Evolutionary conservation across 176 grass and related monocot species (phyloP).

Genomic region (Oryza rufipogon): DNA sequence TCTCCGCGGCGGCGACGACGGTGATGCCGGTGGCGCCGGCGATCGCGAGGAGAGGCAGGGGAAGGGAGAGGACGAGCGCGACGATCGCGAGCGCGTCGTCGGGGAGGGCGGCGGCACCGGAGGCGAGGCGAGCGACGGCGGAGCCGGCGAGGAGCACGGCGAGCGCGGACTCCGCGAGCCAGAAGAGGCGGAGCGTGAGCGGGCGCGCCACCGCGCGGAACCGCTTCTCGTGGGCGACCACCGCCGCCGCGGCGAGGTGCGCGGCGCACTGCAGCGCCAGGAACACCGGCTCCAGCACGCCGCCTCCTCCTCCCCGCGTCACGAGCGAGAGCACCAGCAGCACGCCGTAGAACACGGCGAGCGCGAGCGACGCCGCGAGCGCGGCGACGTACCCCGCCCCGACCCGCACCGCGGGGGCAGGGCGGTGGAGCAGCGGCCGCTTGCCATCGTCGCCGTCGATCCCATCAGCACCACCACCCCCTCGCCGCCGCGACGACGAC

Average conservation of each 20-base stretch:
- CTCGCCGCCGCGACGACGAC: background rate
- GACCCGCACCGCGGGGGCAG: background rate
- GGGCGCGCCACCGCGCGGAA: conserved; percentile 68
- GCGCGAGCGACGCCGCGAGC: conserved; percentile 45
- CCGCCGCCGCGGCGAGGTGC: conserved; percentile 46
- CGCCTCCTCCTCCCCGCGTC: background rate
- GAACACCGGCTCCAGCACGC: conserved; percentile 49
- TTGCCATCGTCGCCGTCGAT: conserved; percentile 25
- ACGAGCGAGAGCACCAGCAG: conserved; percentile 43
- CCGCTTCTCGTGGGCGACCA: conserved; percentile 66
- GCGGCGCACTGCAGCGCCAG: conserved; percentile 71
- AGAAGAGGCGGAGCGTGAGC: conserved; percentile 67
- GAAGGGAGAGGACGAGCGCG: conserved; percentile 56
- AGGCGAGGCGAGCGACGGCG: conserved; percentile 50
- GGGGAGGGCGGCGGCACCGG: conserved; percentile 22
- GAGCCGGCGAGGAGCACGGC: conserved; percentile 56
- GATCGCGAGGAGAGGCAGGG: conserved; percentile 51
- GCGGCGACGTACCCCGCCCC: conserved; percentile 54
- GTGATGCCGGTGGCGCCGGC: conserved; percentile 49
- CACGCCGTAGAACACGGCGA: conserved; percentile 54
- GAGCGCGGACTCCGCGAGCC: conserved; percentile 55
- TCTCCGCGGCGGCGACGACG: background rate
- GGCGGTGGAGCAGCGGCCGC: conserved; percentile 58
- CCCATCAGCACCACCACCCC: background rate
- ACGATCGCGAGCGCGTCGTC: conserved; percentile 62